Evolutionary conservation across 1,139 yeast species (phyloP), one percentile per base, ranked within the genome.

Genomic region (Kluyveromyces sp.): DNA sequence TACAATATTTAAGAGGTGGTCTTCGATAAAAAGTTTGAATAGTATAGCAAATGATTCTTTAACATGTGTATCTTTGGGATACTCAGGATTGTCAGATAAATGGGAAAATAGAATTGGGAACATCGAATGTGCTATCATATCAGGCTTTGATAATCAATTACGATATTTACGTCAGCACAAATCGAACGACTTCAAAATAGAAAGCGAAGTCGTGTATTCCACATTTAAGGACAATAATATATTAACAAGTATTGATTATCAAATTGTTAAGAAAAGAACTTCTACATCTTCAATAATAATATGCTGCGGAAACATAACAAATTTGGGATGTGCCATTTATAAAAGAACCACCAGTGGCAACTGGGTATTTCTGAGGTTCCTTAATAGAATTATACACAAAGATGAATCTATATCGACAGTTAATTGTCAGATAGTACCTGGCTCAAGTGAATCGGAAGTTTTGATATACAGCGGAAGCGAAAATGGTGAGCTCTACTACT

Each of bases 251-350:
- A 49, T 50, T 2, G 55, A 52, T 31, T 48, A 49, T 31, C 50
- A 47, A 1, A 43, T 51, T 10, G 50, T 52, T 5, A 52, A 54
- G 38, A 49, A 48, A 37, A 49, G 49, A 33, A 46, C 44, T n/a
- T 42, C 49, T 3, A 47, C 51, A 1, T 44, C 48, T 2, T 37
- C 51, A 34, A 38, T 42, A n/a, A 46, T 42, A 27, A 47, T 37
- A 26, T 42, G 51, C 28, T 52, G 47, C 8, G 53, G 48, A 10
- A 50, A 54, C 34, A 37, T 57, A 1, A 49, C 53, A 1, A 56
- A 58, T 41, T 15, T 52, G 29, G 60, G 60, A 3, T 53, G 59
- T 32, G 35, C 51, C 2, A 43, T 58, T 7, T 55, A 50, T 44
- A 52, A 50, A 44, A 49, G 56, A 40, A 45, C 51, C 10, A 50